Percentiles rank a stretch among this genome's conserved stretches.
phyloP scores from a whole-genome alignment of 352 stramenopile species.

The Globisporangium cystogenes region DNA sequence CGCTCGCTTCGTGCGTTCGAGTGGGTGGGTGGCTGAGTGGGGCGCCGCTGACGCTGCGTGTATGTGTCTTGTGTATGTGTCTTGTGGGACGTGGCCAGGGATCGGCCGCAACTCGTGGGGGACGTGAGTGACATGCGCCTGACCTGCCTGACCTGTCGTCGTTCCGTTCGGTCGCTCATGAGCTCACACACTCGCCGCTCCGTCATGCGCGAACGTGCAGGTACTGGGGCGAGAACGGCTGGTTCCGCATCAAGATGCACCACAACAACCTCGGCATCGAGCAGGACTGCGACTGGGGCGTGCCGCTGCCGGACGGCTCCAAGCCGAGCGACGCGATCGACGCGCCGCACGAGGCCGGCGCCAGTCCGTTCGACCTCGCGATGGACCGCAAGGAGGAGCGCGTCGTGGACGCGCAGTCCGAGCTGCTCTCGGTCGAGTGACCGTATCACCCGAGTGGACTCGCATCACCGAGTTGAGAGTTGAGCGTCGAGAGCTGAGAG shows the following conservation, averaged over 20 bases:
- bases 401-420: slow-evolving; percentile 21
- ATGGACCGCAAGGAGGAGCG: slow-evolving; percentile 10
- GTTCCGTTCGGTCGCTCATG: too few species aligned
- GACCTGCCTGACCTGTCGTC: too few species aligned
- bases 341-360: not conserved
- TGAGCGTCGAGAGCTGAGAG: too few species aligned
- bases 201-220: not conserved
- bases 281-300: slow-evolving; percentile 85
- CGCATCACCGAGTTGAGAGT: too few species aligned
- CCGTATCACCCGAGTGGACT: too few species aligned
- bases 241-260: slow-evolving; percentile 89
- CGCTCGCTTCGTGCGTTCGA: not conserved
- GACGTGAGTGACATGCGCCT: slow-evolving; percentile 21
- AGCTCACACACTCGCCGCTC: not conserved
- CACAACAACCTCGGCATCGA: slow-evolving; percentile 90
- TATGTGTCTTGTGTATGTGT: slow-evolving; percentile 9
- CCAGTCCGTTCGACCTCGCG: slow-evolving; percentile 6
- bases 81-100: slow-evolving; percentile 26
- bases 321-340: slow-evolving; percentile 32
- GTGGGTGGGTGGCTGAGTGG: too few species aligned
- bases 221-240: slow-evolving; percentile 92
- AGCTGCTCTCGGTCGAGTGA: slow-evolving; percentile 33
- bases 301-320: slow-evolving; percentile 75
- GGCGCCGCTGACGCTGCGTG: not conserved
- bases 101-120: slow-evolving; percentile 92